Base-by-base conservation (phyloP, 2,329 filamentous ascomycete species). In the Penicillium sp. region DNA sequence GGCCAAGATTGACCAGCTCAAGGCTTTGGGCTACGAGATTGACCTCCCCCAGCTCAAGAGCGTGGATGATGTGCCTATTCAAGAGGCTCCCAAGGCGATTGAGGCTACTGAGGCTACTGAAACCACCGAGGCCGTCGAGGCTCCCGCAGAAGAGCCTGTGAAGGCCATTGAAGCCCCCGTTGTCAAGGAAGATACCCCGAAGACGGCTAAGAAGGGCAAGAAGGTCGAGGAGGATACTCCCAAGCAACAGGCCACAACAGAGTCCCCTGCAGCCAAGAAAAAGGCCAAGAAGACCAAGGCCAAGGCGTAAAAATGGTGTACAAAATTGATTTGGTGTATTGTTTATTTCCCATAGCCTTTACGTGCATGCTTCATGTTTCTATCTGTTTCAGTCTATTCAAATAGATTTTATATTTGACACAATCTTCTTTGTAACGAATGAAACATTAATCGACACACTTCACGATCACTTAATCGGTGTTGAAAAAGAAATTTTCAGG, bases 1-100 rank as follows among this genome's bases (percentile, higher is more conserved):
- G 35, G 80, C 81, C 62, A 89, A 90, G 75, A 85, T 84, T 1
- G 84, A 88, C 69, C 89, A 89, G 77, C 78, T 97, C 62, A 87
- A 90, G 81, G 85, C 82, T 41, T 75, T 95, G 56, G 93, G 89
- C 9, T 97, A 99, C 74, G 87, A 94, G 57, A 92, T 91, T 68
- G 84, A 90, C 49, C 82, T 85, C 22, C 90, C 91, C 0, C 77
- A 81, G 62, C 76, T 96, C 63, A 95, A 90, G 79, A 74, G 75
- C 31, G 82, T 85, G 6, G 79, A 82, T 23, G 76, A 77, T 44
- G 78, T 85, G 47, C 75, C 79, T 20, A 72, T 78, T 54, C 77
- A 75, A 57, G 68, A 70, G 29, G 58, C 66, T 37, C 45, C 65
- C 59, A 63, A 71, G 64, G 65, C 69, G 22, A 59, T 74, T 35